Evolutionary conservation across 768 basidiomycete species (phyloP).

Genomic region (Termitomyces sp.): DNA sequence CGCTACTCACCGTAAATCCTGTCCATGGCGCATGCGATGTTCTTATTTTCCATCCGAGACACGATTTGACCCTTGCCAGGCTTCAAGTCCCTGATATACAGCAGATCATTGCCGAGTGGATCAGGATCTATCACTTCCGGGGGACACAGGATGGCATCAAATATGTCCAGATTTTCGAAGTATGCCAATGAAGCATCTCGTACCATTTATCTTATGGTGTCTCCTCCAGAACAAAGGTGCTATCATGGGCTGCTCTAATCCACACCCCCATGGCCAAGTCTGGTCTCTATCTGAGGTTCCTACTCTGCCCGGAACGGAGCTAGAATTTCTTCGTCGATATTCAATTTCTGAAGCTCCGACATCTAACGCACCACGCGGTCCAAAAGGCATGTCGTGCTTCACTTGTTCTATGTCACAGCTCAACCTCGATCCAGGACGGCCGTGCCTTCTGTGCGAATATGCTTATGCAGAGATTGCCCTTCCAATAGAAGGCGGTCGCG

Average conservation of each 20-base stretch:
- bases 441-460: slow-evolving; percentile 82
- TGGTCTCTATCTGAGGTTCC: slow-evolving; percentile 80
- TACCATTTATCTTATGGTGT: slow-evolving; percentile 3
- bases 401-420: not conserved
- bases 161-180: slow-evolving; percentile 92
- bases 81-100: slow-evolving; percentile 57
- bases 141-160: slow-evolving; percentile 64
- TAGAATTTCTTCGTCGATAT: slow-evolving; percentile 54
- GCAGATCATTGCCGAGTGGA: slow-evolving; percentile 72
- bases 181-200: slow-evolving; percentile 23
- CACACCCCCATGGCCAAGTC: slow-evolving; percentile 90
- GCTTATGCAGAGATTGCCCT: slow-evolving; percentile 57
- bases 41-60: slow-evolving; percentile 80
- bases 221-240: slow-evolving; percentile 80
- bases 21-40: slow-evolving; percentile 87
- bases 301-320: slow-evolving; percentile 64
- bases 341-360: slow-evolving; percentile 29
- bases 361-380: slow-evolving; percentile 53
- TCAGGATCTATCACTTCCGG: slow-evolving; percentile 54
- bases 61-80: slow-evolving; percentile 80
- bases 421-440: slow-evolving; percentile 33
- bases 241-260: slow-evolving; percentile 95
- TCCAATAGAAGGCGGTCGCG: slow-evolving; percentile 45
- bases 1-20: slow-evolving; percentile 60
- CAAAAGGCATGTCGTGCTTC: slow-evolving; percentile 30